Percentiles rank a stretch among this genome's conserved stretches.
These are phyloP conservation scores for Arachnomyces sp. DNA, from an alignment of 2,329 filamentous ascomycete species.

Conservation along the genomic window DNA sequence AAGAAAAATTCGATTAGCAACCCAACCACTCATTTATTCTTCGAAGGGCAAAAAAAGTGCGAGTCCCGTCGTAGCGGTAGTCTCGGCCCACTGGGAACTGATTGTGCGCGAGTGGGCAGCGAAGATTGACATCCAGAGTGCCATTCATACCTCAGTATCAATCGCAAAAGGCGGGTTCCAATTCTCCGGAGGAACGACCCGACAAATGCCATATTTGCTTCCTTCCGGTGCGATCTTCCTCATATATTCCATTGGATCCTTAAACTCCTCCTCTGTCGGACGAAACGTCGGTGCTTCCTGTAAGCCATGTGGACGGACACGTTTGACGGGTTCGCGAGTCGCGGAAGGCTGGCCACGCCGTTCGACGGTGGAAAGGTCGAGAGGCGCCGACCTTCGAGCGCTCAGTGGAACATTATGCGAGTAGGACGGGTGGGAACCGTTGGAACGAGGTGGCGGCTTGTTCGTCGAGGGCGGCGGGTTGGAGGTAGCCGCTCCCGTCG, in stretches of 20 bases:
- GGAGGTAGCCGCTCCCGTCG: slow-evolving; percentile 26
- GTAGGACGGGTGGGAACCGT: slow-evolving; percentile 38
- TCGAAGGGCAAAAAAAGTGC: neutral
- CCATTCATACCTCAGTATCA: slow-evolving; percentile 73
- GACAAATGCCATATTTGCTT: slow-evolving; percentile 82
- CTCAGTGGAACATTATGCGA: slow-evolving; percentile 52
- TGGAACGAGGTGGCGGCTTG: slow-evolving; percentile 31
- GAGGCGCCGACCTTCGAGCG: slow-evolving; percentile 56
- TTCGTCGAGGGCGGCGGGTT: slow-evolving; percentile 19
- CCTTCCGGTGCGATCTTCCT: slow-evolving; percentile 84
- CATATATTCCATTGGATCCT: slow-evolving; percentile 88
- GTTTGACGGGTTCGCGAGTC: slow-evolving; percentile 67
- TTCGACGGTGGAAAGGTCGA: slow-evolving; percentile 87
- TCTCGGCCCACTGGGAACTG: neutral
- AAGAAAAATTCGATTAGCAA: slow-evolving; percentile 20
- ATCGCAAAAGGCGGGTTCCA: slow-evolving; percentile 97
- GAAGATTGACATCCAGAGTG: neutral
- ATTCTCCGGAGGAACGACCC: slow-evolving; percentile 84
- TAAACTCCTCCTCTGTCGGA: slow-evolving; percentile 89
- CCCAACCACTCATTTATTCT: neutral
- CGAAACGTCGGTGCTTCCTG: slow-evolving; percentile 84
- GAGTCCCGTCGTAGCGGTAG: slow-evolving; percentile 8
- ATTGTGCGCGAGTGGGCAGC: neutral
- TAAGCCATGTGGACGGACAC: slow-evolving; percentile 72
- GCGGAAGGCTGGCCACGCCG: slow-evolving; percentile 75